Conservation (phyloP, 2,329 filamentous ascomycete genomes). For the Aspergillus fructus region DNA sequence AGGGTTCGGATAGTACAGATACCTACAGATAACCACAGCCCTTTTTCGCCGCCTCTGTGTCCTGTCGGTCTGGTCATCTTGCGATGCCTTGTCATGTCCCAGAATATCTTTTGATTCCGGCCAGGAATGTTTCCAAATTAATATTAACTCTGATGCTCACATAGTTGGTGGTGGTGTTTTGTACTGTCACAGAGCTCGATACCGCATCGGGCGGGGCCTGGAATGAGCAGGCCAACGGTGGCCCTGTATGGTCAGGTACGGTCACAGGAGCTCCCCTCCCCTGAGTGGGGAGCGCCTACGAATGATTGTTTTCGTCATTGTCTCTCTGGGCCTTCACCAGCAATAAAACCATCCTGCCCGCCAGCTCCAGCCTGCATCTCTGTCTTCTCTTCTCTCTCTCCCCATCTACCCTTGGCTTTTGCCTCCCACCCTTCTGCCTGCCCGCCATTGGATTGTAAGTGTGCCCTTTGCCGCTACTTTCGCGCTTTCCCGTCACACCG, state of each 20-base stretch:
- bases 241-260: slow-evolving; percentile 2
- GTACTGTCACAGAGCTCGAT: not conserved
- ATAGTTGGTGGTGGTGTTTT: not conserved
- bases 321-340: not conserved
- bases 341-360: slow-evolving; percentile 8
- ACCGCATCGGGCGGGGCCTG: not conserved
- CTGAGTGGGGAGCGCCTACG: slow-evolving; percentile 1
- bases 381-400: not conserved
- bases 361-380: slow-evolving; percentile 5
- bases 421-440: not conserved
- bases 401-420: not conserved
- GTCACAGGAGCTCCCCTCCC: slow-evolving; percentile 3
- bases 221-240: not conserved
- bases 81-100: not conserved
- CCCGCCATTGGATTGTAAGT: slow-evolving; percentile 5
- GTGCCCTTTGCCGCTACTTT: not conserved
- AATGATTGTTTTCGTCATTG: slow-evolving; percentile 4
- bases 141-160: not conserved
- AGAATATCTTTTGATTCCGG: not conserved
- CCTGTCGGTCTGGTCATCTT: not conserved
- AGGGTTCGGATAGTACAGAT: not conserved
- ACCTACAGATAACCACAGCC: not conserved
- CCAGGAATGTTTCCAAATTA: not conserved
- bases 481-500: slow-evolving; percentile 3
- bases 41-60: not conserved